Conservation (phyloP, 352 stramenopile genomes). For the Aphanomyces astaci region DNA sequence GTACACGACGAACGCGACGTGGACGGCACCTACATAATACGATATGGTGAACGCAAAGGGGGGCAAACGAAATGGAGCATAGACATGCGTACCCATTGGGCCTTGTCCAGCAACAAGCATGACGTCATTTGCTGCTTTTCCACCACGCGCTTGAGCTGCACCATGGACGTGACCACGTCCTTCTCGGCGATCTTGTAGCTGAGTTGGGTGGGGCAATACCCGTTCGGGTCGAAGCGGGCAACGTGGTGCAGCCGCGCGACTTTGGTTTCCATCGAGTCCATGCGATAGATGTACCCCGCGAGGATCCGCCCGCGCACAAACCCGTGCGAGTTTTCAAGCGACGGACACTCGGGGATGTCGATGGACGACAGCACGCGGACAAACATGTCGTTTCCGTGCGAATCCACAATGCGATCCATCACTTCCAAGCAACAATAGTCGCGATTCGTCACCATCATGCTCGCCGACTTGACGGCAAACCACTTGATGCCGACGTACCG, state of each 20-base stretch:
- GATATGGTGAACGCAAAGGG: neutral
- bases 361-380: constrained; percentile 76
- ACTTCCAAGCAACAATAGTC: constrained; percentile 84
- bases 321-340: constrained; percentile 76
- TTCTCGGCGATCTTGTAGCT: constrained; percentile 77
- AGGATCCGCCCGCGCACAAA: constrained; percentile 79
- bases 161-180: constrained; percentile 64
- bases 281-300: constrained; percentile 69
- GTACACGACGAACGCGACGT: constrained; percentile 55
- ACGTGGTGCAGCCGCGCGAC: constrained; percentile 74
- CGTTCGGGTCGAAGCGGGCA: constrained; percentile 55
- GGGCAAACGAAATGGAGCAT: too few species aligned
- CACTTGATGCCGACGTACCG: constrained; percentile 85
- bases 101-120: constrained; percentile 76
- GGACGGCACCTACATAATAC: constrained; percentile 39
- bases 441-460: constrained; percentile 67
- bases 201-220: constrained; percentile 75
- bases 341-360: constrained; percentile 69
- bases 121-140: constrained; percentile 83
- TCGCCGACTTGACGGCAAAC: constrained; percentile 77
- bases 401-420: constrained; percentile 77
- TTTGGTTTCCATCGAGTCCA: constrained; percentile 55
- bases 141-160: constrained; percentile 71
- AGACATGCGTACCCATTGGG: constrained; percentile 57
- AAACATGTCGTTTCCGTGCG: constrained; percentile 78